A percentile compares a stretch with the other conserved stretches of the same genome.
Conservation (phyloP, 139 green algal genomes). For the Tetraselmis striata region DNA sequence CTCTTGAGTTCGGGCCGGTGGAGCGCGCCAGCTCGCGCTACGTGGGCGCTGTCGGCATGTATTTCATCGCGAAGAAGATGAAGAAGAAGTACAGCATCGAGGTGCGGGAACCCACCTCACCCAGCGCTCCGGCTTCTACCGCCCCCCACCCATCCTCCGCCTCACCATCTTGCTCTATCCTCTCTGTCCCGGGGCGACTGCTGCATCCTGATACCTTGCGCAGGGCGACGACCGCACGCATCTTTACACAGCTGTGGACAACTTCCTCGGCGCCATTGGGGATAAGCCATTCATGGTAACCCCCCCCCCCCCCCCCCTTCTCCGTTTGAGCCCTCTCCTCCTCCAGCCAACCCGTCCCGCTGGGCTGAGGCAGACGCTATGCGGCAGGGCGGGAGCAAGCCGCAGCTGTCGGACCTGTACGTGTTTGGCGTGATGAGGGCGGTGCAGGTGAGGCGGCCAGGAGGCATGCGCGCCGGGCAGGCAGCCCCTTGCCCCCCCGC, state of each 20-base stretch:
- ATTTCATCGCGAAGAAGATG: slow-evolving; percentile 5
- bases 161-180: too few species aligned
- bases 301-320: too few species aligned
- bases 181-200: too few species aligned
- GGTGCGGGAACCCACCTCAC: too few species aligned
- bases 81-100: slow-evolving; percentile 1
- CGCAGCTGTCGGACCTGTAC: slow-evolving; percentile 85
- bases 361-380: background rate
- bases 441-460: slow-evolving; percentile 37
- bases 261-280: slow-evolving; percentile 38
- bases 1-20: background rate
- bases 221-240: background rate
- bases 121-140: too few species aligned
- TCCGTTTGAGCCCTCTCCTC: too few species aligned
- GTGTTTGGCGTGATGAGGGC: slow-evolving; percentile 86
- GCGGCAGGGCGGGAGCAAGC: slow-evolving; percentile 44
- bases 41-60: slow-evolving; percentile 6
- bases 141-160: too few species aligned
- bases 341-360: too few species aligned
- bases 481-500: too few species aligned
- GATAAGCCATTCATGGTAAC: slow-evolving; percentile 27
- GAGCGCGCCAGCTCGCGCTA: slow-evolving; percentile 5
- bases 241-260: slow-evolving; percentile 21
- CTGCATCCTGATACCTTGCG: too few species aligned
- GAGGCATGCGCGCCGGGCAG: too few species aligned